phyloP scores from a whole-genome alignment of 768 basidiomycete genomes.

The Boletus bicolor region DNA sequence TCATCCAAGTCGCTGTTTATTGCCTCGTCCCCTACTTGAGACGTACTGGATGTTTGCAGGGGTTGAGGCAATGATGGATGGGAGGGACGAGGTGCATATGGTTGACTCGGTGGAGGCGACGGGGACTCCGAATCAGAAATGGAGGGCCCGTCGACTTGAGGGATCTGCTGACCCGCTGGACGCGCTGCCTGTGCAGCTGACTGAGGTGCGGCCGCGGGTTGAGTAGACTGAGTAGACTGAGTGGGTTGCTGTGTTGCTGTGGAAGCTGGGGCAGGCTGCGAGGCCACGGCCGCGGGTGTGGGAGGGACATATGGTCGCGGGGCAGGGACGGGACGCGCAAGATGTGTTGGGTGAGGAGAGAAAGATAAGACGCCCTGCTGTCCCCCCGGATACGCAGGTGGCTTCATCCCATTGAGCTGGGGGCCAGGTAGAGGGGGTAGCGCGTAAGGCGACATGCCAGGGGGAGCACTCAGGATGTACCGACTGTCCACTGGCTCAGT shows the following conservation, averaged over 20 bases:
- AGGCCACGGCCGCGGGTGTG: constrained; percentile 18
- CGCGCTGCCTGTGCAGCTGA: constrained; percentile 18
- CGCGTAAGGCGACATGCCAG: constrained; percentile 45
- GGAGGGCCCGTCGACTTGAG: constrained; percentile 78
- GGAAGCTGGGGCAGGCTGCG: constrained; percentile 15
- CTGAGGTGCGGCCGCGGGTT: constrained; percentile 12
- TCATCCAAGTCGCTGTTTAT: constrained; percentile 98
- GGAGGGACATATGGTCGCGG: constrained; percentile 26
- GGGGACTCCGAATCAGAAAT: constrained; percentile 67
- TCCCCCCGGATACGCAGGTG: constrained; percentile 51
- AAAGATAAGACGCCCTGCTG: constrained; percentile 61
- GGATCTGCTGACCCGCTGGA: constrained; percentile 43
- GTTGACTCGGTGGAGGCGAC: constrained; percentile 58
- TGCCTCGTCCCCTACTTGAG: constrained; percentile 62
- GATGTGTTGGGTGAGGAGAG: constrained; percentile 33
- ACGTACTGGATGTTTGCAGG: constrained; percentile 36
- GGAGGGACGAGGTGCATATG: constrained; percentile 65
- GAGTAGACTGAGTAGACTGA: constrained; percentile 16
- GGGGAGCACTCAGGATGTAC: constrained; percentile 53
- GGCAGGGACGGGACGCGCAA: constrained; percentile 19
- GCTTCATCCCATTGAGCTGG: constrained; percentile 52
- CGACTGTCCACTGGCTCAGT: constrained; percentile 69
- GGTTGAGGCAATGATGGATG: constrained; percentile 78
- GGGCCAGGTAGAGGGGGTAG: constrained; percentile 66
- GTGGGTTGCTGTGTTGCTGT: constrained; percentile 16